Percentiles rank a stretch among this genome's conserved stretches.
phyloP scores from a whole-genome alignment of 2,329 filamentous ascomycete species.

The Coniochaeta pulveracea region DNA sequence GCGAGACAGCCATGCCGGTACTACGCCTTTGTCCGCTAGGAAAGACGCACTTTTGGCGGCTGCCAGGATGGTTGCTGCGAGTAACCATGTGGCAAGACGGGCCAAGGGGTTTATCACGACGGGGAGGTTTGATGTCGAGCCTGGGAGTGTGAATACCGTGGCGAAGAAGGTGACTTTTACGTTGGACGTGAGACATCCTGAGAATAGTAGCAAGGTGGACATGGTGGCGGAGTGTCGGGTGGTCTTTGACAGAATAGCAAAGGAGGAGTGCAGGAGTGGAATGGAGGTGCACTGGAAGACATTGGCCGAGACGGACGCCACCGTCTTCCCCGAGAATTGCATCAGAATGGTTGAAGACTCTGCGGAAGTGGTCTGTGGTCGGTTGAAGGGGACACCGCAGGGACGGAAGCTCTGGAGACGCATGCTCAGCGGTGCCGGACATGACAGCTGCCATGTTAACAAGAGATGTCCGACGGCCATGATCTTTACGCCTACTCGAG shows the following conservation, averaged over 20 bases:
- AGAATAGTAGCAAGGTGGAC: slow-evolving; percentile 38
- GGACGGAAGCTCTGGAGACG: slow-evolving; percentile 11
- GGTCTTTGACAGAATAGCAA: slow-evolving; percentile 50
- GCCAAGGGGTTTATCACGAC: slow-evolving; percentile 16
- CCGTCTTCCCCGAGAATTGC: slow-evolving; percentile 56
- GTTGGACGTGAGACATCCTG: slow-evolving; percentile 51
- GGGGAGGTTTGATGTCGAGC: slow-evolving; percentile 21
- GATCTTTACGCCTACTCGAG: slow-evolving; percentile 55
- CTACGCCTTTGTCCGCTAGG: slow-evolving; percentile 40
- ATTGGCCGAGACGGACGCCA: slow-evolving; percentile 50
- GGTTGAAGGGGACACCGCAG: slow-evolving; percentile 30
- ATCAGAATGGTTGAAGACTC: slow-evolving; percentile 52
- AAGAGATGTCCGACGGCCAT: slow-evolving; percentile 50
- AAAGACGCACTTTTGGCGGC: slow-evolving; percentile 20
- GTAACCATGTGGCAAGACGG: slow-evolving; percentile 14
- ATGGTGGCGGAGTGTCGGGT: slow-evolving; percentile 42
- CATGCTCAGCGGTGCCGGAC: slow-evolving; percentile 29
- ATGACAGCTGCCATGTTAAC: slow-evolving; percentile 46
- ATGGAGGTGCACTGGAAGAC: slow-evolving; percentile 41
- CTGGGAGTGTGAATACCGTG: slow-evolving; percentile 55
- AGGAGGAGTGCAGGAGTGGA: slow-evolving; percentile 33
- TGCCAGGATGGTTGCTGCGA: slow-evolving; percentile 20
- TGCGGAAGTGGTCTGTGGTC: slow-evolving; percentile 38
- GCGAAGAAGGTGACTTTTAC: slow-evolving; percentile 54
- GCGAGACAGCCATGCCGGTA: slow-evolving; percentile 63